Percentiles rank a stretch among this genome's conserved stretches.
Conservation (phyloP, 1,284 basidiomycete species). For the Rhodotorula mucilaginosa region DNA sequence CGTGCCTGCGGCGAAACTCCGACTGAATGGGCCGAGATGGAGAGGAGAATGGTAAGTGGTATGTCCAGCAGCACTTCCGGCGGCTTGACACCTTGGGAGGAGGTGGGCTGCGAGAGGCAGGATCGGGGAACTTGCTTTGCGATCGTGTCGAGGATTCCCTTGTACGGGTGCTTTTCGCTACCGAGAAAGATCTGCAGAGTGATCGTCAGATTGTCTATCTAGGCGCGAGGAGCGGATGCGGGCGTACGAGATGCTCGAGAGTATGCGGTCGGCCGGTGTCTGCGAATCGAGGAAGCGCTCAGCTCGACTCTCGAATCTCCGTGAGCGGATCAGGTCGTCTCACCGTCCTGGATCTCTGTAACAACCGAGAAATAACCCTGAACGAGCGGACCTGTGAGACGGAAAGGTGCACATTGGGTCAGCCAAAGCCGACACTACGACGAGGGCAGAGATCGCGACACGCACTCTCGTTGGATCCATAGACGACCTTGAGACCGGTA, state of each 20-base stretch:
- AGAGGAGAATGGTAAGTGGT: no score
- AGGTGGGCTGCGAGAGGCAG: no score
- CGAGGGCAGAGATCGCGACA: not conserved
- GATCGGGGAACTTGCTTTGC: conserved; percentile 69
- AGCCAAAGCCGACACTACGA: not conserved
- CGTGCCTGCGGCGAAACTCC: conserved; percentile 59
- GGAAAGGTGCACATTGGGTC: not conserved
- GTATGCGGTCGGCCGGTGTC: conserved; percentile 82
- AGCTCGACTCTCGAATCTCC: not conserved
- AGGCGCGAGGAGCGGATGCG: not conserved
- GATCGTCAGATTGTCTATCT: conserved; percentile 50
- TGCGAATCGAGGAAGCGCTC: not conserved
- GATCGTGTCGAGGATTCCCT: conserved; percentile 94
- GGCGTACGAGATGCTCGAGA: conserved; percentile 60
- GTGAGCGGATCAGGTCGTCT: not conserved
- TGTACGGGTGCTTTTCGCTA: conserved; percentile 91
- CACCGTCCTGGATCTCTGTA: conserved; percentile 67
- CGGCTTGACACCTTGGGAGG: no score
- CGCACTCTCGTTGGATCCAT: conserved; percentile 48
- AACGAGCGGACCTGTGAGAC: conserved; percentile 69
- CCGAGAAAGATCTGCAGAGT: conserved; percentile 78
- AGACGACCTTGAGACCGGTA: conserved; percentile 50
- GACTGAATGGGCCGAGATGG: conserved; percentile 2
- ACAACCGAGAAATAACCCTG: conserved; percentile 90
- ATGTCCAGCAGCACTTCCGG: no score